A percentile compares a stretch with the other conserved stretches of the same genome.
phyloP scores from a whole-genome alignment of 2,329 filamentous ascomycete genomes.

The Stemphylium vesicarium region DNA sequence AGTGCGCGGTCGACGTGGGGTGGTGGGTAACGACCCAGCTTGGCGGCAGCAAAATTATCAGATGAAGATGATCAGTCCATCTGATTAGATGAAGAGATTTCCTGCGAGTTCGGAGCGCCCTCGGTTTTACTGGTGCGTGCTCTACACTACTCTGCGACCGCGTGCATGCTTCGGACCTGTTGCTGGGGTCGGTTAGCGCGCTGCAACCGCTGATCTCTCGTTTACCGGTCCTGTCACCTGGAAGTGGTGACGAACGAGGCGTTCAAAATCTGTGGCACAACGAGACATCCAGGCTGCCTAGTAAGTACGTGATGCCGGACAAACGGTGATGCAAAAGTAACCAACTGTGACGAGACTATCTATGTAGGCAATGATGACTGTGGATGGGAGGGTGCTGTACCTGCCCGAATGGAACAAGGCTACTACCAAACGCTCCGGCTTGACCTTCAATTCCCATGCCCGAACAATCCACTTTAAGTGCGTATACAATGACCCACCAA shows the following conservation, averaged over 20 bases:
- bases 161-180: slow-evolving; percentile 30
- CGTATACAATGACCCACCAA: not conserved
- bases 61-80: slow-evolving; percentile 34
- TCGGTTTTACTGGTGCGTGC: slow-evolving; percentile 17
- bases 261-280: slow-evolving; percentile 8
- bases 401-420: no score
- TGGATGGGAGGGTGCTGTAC: no score
- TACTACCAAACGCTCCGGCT: no score
- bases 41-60: slow-evolving; percentile 29
- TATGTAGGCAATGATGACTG: no score
- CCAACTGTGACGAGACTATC: not conserved
- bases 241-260: slow-evolving; percentile 35
- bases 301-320: not conserved
- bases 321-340: not conserved
- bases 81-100: slow-evolving; percentile 21
- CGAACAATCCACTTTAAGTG: not conserved
- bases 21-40: slow-evolving; percentile 21
- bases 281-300: not conserved
- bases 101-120: slow-evolving; percentile 27
- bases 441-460: no score
- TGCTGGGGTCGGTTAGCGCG: slow-evolving; percentile 30
- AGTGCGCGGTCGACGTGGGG: slow-evolving; percentile 25
- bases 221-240: slow-evolving; percentile 20
- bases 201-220: slow-evolving; percentile 23
- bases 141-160: slow-evolving; percentile 14